Evolutionary conservation across 78 protist species (phyloP).

Genomic region (Pelomyxa schiedti): DNA sequence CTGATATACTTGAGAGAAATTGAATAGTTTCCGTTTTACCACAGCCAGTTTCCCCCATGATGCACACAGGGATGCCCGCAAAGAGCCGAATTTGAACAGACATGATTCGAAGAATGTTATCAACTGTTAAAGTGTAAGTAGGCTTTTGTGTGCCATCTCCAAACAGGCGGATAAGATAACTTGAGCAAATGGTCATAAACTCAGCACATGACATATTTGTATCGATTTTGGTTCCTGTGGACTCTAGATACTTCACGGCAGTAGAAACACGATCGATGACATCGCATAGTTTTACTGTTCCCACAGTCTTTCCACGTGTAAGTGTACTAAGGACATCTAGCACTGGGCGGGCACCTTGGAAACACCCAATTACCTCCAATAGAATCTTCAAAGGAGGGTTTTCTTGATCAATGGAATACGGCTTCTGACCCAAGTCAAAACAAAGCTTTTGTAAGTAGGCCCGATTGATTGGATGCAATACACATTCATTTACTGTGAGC

Average conservation of each 20-base stretch:
- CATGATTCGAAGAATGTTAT: slow-evolving; percentile 14
- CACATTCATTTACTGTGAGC: background rate
- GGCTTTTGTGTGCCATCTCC: slow-evolving; percentile 9
- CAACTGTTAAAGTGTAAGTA: slow-evolving; percentile 4
- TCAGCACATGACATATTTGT: slow-evolving; percentile 8
- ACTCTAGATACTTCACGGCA: background rate
- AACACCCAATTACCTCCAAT: slow-evolving; percentile 8
- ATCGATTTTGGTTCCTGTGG: background rate
- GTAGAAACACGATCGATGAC: no score
- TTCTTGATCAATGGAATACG: slow-evolving; percentile 3
- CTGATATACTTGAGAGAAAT: slow-evolving; percentile 1
- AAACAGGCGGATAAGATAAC: slow-evolving; percentile 3
- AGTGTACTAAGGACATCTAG: no score
- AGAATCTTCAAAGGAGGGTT: background rate
- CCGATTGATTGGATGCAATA: background rate
- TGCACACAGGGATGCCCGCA: slow-evolving; percentile 6
- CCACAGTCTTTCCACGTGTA: no score
- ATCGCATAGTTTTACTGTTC: no score
- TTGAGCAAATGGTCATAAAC: slow-evolving; percentile 3
- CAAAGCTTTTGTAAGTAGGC: background rate
- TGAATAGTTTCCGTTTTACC: slow-evolving; percentile 10
- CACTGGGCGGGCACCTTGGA: no score
- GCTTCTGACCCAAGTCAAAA: background rate
- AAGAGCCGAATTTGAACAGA: slow-evolving; percentile 9
- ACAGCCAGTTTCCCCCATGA: slow-evolving; percentile 14